Base-by-base conservation (phyloP, 192 early-diverging fungal genomes). In the Coemansia nantahalensis region DNA sequence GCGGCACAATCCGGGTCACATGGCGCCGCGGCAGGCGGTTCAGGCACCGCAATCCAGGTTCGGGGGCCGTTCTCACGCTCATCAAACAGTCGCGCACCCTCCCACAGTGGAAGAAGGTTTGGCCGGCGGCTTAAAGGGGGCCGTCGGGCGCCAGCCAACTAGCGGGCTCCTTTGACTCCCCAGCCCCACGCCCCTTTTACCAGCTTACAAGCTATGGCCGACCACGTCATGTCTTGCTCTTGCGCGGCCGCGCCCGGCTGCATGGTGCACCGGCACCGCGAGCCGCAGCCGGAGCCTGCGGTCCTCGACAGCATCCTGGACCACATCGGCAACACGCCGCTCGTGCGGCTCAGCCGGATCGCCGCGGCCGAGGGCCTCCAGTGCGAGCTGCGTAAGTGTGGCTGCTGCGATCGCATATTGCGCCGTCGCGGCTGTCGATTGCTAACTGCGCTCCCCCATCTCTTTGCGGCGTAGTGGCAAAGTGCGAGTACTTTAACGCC, bases 401-500 rank as follows among this genome's bases (percentile, higher is more conserved):
- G 26, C 26, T 28, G 26, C 26, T 28, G 26, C 26, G 21, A 3
- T 13, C 16, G 22, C 6, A 39, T 21, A 50, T 50, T 50, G 48
- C 48, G 34, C 48, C 34, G 39, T 50, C 38, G 12, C 23, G 16
- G 24, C 19, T 14, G 24, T 36, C 23, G 26, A 50, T 50, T 24
- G 21, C 48, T 19, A 23, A 50, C 48, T 24, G 22, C 15, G 8
- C 5, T 28, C 37, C 15, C 38, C 15, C 23, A 11, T 32, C 7
- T 26, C 82, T 40, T 21, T 17, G 15, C 16, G 4, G 39, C 30
- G 39, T 65, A 65, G 62, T 91, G 78, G 89, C 88, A 68, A 99
- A 99, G 75, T 98, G 93, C 69, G 97, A 99, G 82, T 99, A 82
- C 72, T 98, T 98, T 74, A 99, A 99, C 61, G 91, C 94, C 15